Percentiles rank a stretch among this genome's conserved stretches.
Conservation (phyloP, 192 early-diverging fungal genomes). For the Coemansia sp. region DNA sequence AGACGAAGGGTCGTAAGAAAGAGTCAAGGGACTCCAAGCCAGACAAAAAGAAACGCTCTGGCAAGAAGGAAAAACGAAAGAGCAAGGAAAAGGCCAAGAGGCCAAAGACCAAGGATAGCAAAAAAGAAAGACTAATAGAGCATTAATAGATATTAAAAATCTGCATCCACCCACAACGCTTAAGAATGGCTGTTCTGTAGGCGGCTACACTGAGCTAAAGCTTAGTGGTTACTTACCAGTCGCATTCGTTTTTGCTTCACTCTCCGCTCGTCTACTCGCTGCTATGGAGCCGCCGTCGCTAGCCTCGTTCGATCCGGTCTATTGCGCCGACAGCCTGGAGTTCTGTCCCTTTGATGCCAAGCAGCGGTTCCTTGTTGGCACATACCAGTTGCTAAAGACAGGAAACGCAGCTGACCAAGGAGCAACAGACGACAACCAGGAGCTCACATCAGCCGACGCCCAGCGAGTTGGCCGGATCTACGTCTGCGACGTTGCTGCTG, state of each 20-base stretch:
- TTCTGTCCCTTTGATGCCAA: slow-evolving; percentile 60
- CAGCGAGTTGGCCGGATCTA: slow-evolving; percentile 66
- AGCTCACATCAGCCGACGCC: slow-evolving; percentile 38
- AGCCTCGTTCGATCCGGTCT: slow-evolving; percentile 61
- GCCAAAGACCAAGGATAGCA: slow-evolving; percentile 6
- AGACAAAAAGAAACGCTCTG: not conserved
- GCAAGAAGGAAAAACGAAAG: slow-evolving; percentile 18
- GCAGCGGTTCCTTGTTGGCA: slow-evolving; percentile 63
- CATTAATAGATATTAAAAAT: not conserved
- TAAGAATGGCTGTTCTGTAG: not conserved
- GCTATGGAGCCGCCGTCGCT: slow-evolving; percentile 24
- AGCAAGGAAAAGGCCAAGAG: slow-evolving; percentile 13
- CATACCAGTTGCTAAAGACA: slow-evolving; percentile 61
- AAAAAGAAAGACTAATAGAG: not conserved
- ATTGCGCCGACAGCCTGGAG: slow-evolving; percentile 72
- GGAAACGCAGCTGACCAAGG: slow-evolving; percentile 1
- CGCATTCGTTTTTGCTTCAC: not conserved
- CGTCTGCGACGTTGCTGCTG: slow-evolving; percentile 53
- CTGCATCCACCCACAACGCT: not conserved
- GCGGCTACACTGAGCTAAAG: not conserved
- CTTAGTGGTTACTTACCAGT: not conserved
- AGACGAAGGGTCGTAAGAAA: not conserved
- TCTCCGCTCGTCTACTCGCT: not conserved
- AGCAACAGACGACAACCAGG: slow-evolving; percentile 4
- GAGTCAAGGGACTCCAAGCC: too few species aligned